Base-by-base conservation (phyloP, 1,139 yeast genomes). In the Geotrichum europaeum region DNA sequence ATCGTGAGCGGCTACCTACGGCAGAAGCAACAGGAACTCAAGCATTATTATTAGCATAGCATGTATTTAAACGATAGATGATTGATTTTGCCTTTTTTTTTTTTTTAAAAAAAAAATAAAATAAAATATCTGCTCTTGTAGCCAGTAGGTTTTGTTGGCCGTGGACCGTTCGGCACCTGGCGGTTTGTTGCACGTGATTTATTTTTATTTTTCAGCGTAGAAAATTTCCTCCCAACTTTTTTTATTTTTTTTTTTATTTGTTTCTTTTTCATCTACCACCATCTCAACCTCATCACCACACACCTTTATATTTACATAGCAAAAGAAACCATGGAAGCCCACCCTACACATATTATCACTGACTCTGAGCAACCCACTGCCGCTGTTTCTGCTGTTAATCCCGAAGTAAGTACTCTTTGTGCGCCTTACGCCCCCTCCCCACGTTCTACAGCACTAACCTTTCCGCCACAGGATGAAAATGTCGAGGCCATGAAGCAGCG, bases 1-100 rank as follows among this genome's bases (percentile, higher is more conserved):
- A 84, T 89, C 70, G 84, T 91, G 70, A 86, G 89, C 68, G 80
- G 83, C 53, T 84, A 82, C 69, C 76, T 87, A 32, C 60, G 59
- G 12, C 60, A 62, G 40, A 36, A 24, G 24, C 55, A 45, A 18
- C 40, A 34, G 40, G 40, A 34, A 34, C 40, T 47, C 50, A 47
- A 47, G 40, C 40, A 34, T 34, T 34, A 34, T 34, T 34, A 34
- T 34, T 34, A 34, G 40, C 40, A 34, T 34, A 34, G 40, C 40
- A 34, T 34, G 40, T 34, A 34, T 34, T 34, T 34, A 34, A 34
- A 34, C 40, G 12, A 34, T 34, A 34, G 40, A 34, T 34, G 40
- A 34, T 34, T 34, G 40, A 13, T 34, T 34, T 34, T 34, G 40
- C 40, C 40, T 34, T 34, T 34, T 34, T 34, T 24, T 24, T 24